A percentile compares a stretch with the other conserved stretches of the same genome.
phyloP scores from a whole-genome alignment of 495 filamentous ascomycete genomes.

The Tuber melanosporum region DNA sequence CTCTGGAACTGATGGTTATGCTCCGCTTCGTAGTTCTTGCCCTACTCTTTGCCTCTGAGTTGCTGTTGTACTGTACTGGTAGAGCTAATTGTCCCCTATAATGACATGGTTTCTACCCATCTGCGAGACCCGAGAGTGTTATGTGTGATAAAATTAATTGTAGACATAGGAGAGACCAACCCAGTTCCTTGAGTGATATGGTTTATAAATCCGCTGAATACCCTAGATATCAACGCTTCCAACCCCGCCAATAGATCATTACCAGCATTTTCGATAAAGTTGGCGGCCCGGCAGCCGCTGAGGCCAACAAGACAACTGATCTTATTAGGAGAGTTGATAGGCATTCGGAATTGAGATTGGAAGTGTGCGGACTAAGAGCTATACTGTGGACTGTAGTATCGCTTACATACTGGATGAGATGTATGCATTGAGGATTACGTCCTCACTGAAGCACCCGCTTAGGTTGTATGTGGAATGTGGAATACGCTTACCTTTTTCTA shows the following conservation, averaged over 20 bases:
- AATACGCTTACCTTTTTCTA: too few species aligned
- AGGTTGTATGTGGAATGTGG: too few species aligned
- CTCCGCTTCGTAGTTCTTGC: background rate
- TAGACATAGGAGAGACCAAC: background rate
- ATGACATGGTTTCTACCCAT: background rate
- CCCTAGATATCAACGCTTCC: background rate
- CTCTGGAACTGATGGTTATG: background rate
- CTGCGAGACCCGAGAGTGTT: background rate
- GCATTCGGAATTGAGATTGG: too few species aligned
- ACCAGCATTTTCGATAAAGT: background rate
- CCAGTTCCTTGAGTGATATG: background rate
- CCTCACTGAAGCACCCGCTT: too few species aligned
- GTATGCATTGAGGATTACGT: too few species aligned
- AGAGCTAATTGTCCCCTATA: background rate
- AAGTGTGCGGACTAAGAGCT: too few species aligned
- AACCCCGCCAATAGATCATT: background rate
- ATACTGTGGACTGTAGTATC: too few species aligned
- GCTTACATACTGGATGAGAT: too few species aligned
- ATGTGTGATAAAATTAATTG: background rate
- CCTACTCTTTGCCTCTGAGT: background rate
- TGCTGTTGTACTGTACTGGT: background rate
- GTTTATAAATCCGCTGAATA: background rate
- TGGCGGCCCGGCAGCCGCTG: background rate
- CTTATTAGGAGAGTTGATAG: too few species aligned
- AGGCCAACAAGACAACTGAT: background rate